Base-by-base conservation (phyloP, 1,284 basidiomycete species). In the Ceratobasidium sp. region DNA sequence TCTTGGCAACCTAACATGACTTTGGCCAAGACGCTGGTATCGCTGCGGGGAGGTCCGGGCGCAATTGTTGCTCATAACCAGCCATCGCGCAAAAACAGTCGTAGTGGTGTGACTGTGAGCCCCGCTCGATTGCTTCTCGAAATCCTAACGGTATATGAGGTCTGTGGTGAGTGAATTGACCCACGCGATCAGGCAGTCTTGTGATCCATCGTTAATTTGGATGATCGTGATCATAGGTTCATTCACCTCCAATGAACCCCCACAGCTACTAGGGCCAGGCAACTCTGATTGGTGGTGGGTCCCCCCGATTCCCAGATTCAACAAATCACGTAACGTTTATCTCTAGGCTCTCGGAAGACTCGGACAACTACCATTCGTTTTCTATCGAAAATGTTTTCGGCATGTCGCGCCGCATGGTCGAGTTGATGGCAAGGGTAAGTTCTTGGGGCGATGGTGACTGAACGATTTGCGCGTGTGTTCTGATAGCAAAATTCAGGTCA, bases 311-410 rank as follows among this genome's bases (percentile, higher is more conserved):
- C 77, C 76, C 53, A 31, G 63, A 51, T 22, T 24, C 48, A 19
- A 13, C 31, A 24, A 54, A 39, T 77, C 74, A 71, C 72, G 69
- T 75, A 68, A 66, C 71, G 76, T 63, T 71, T 77, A 80, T 43
- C 16, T 24, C 46, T 72, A 72, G 69, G 69, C 69, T 62, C 7
- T 62, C 34, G 29, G 54, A 72, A 46, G 79, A 80, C 31, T 77
- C 75, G 31, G 79, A 80, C 77, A 79, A 81, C 75, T 80, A 83
- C 80, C 80, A 82, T 79, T 77, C 81, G 77, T 78, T 84, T 81
- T 81, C 83, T 74, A 83, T 85, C 34, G 86, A 87, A 79, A 84
- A 83, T 78, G 83, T 84, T 74, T 85, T 86, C 78, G 86, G 85
- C 74, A 83, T 83, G 79, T 84, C 79, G 48, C 80, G 80, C 64